Percentiles rank a stretch among this genome's conserved stretches.
These are phyloP conservation scores for Tolypocladium ovalisporum DNA, from an alignment of 2,329 filamentous ascomycete species.

Conservation along the genomic window DNA sequence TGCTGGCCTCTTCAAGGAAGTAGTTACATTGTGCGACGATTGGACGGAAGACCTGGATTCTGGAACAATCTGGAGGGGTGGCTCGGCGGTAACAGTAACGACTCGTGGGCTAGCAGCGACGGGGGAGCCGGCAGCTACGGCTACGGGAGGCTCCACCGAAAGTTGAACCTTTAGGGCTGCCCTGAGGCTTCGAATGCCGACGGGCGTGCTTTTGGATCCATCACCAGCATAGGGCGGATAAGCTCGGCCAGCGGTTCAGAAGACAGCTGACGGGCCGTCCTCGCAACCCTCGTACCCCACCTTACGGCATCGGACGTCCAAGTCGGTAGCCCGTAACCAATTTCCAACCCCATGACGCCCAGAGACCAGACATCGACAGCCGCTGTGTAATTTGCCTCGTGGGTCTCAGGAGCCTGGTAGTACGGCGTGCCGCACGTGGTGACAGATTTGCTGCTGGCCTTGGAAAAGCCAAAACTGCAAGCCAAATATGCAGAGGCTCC, in stretches of 20 bases:
- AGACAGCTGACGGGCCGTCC: not conserved
- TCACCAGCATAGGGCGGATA: not conserved
- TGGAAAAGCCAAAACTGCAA: not conserved
- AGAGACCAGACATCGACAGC: not conserved
- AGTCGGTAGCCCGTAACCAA: not conserved
- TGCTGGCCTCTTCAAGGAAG: not conserved
- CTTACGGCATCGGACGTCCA: not conserved
- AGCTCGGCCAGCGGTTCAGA: not conserved
- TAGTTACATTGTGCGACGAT: not conserved
- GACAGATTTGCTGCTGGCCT: not conserved
- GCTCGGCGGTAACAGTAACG: too few species aligned
- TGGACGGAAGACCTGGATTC: not conserved
- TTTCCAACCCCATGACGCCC: not conserved
- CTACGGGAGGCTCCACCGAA: not conserved
- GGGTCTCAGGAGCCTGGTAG: not conserved
- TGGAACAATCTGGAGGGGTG: too few species aligned
- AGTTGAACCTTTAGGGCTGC: not conserved
- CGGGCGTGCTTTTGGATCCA: not conserved
- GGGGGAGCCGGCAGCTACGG: too few species aligned
- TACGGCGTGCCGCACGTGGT: not conserved
- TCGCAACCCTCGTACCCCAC: not conserved
- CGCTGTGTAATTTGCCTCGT: not conserved
- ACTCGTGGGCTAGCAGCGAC: too few species aligned
- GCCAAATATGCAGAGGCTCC: not conserved
- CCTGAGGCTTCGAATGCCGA: not conserved